Evolutionary conservation across 1,139 yeast genomes (phyloP).

Genomic region (Candida buenavistaensis): DNA sequence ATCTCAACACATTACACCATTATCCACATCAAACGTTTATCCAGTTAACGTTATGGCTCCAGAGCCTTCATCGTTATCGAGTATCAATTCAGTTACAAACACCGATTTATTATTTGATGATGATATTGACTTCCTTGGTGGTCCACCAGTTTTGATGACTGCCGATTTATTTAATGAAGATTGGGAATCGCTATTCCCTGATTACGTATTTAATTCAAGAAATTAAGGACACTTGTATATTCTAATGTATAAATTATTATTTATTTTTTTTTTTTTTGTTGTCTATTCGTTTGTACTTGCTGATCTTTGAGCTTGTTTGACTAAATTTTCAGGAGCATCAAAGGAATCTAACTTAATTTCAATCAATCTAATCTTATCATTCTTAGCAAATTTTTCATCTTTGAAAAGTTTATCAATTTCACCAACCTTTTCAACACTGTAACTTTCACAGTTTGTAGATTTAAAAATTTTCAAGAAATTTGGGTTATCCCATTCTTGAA

Average conservation of each 20-base stretch:
- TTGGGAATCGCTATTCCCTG: constrained; percentile 53
- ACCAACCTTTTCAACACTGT: constrained; percentile 60
- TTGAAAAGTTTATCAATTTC: constrained; percentile 64
- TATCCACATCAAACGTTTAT: background rate
- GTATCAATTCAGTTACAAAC: background rate
- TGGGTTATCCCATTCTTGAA: constrained; percentile 81
- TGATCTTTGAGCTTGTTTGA: constrained; percentile 70
- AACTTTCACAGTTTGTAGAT: constrained; percentile 58
- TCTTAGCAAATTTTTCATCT: constrained; percentile 55
- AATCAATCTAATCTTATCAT: constrained; percentile 71
- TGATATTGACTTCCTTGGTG: constrained; percentile 46
- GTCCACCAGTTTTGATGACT: constrained; percentile 55
- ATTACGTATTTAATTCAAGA: constrained; percentile 27
- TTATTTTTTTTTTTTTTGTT: too few species aligned
- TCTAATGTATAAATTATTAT: background rate
- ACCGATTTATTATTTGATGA: constrained; percentile 23
- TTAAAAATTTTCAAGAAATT: constrained; percentile 69
- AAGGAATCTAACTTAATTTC: constrained; percentile 80
- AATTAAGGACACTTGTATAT: constrained; percentile 6
- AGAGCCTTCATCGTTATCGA: too few species aligned
- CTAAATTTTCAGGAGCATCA: constrained; percentile 80
- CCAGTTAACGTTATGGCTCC: too few species aligned
- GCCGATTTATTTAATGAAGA: constrained; percentile 51
- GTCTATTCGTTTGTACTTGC: constrained; percentile 68
- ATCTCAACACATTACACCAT: too few species aligned